These are phyloP conservation scores for Hortaea werneckii DNA, from an alignment of 2,329 filamentous ascomycete species.

Conservation along the genomic window DNA sequence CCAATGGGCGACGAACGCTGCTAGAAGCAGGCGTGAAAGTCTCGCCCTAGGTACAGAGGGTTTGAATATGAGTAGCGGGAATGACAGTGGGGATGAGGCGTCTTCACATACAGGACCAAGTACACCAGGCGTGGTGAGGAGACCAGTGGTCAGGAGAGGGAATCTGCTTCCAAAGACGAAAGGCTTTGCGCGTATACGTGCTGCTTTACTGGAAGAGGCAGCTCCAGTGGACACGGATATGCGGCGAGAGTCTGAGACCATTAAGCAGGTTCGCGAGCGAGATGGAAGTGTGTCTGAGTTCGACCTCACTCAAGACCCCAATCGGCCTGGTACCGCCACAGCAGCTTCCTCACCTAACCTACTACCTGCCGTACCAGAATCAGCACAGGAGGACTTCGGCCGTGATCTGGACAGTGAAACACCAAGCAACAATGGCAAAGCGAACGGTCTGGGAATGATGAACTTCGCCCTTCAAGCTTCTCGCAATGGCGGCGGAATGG, in stretches of 20 bases:
- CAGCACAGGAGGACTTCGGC: constrained; percentile 56
- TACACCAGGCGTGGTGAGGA: constrained; percentile 66
- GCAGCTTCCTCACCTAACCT: constrained; percentile 60
- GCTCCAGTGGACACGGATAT: constrained; percentile 82
- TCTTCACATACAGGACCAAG: constrained; percentile 33
- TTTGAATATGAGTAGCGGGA: constrained; percentile 67
- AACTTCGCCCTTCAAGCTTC: constrained; percentile 67
- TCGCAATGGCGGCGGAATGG: constrained; percentile 59
- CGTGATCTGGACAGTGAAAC: constrained; percentile 44
- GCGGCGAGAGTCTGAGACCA: constrained; percentile 85
- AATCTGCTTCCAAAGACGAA: constrained; percentile 94
- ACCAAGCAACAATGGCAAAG: neutral
- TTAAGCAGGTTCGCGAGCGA: constrained; percentile 86
- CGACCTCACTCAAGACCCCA: constrained; percentile 19
- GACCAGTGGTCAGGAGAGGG: constrained; percentile 74
- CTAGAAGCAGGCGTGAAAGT: constrained; percentile 61
- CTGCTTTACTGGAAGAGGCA: constrained; percentile 77
- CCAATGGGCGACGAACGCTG: constrained; percentile 25
- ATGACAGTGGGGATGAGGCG: constrained; percentile 65
- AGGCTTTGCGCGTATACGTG: constrained; percentile 85
- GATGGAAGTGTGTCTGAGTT: constrained; percentile 44
- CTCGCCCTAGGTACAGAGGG: constrained; percentile 86
- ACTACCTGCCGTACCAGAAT: constrained; percentile 44
- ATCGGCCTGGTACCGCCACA: constrained; percentile 46
- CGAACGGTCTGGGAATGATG: constrained; percentile 33